Percentiles rank a stretch among this genome's conserved stretches.
phyloP scores from a whole-genome alignment of 2,329 filamentous ascomycete genomes.

The Grosmannia serpens region DNA sequence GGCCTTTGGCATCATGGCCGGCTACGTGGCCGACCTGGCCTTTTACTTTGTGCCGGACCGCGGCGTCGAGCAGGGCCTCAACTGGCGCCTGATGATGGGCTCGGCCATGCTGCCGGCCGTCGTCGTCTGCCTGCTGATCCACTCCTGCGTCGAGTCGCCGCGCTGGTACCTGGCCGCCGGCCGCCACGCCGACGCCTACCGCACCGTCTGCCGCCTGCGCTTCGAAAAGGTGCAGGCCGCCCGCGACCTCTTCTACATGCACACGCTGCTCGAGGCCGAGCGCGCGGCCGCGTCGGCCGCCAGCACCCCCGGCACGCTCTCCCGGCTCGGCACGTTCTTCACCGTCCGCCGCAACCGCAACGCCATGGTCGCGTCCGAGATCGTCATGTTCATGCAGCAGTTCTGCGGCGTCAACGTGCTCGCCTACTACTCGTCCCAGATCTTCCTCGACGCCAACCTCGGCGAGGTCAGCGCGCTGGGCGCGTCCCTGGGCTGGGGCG shows the following conservation, averaged over 20 bases:
- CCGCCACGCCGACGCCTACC: constrained; percentile 34
- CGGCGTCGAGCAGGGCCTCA: constrained; percentile 39
- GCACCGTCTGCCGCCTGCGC: constrained; percentile 33
- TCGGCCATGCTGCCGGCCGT: constrained; percentile 53
- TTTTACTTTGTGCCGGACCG: constrained; percentile 46
- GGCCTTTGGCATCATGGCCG: constrained; percentile 34
- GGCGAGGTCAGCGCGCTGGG: constrained; percentile 38
- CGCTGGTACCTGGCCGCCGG: constrained; percentile 39
- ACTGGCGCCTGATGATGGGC: constrained; percentile 59
- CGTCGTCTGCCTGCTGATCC: constrained; percentile 40
- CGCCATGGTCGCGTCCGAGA: constrained; percentile 46
- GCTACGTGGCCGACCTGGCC: constrained; percentile 48
- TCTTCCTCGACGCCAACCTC: constrained; percentile 46
- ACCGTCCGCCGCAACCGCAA: constrained; percentile 51
- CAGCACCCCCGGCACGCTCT: too few relatives aligned
- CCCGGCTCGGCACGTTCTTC: too few relatives aligned
- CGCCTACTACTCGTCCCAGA: constrained; percentile 49
- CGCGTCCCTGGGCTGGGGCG: constrained; percentile 51
- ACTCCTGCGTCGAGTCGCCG: constrained; percentile 10
- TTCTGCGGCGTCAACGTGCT: constrained; percentile 31
- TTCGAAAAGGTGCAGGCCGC: constrained; percentile 42
- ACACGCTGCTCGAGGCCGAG: constrained; percentile 47
- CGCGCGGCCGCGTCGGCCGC: constrained; percentile 34
- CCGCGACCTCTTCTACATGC: constrained; percentile 44
- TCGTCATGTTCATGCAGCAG: constrained; percentile 60